phyloP scores from a whole-genome alignment of 2,329 filamentous ascomycete species.

The Blastomyces percursus region DNA sequence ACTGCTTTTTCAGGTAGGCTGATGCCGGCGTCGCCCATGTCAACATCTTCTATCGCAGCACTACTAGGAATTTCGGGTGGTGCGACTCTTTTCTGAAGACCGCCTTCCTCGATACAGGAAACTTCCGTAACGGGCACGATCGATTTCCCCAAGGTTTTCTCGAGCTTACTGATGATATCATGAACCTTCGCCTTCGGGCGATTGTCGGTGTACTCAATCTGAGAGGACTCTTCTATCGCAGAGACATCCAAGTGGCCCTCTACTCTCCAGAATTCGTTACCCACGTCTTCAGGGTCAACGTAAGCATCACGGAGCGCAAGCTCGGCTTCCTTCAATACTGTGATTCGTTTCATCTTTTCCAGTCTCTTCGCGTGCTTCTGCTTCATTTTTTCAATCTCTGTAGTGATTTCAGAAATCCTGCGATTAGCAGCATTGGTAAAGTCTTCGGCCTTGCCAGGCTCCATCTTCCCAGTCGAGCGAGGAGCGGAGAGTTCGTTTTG shows the following conservation, averaged over 20 bases:
- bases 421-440: slow-evolving; percentile 69
- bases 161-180: slow-evolving; percentile 63
- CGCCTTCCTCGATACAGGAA: slow-evolving; percentile 65
- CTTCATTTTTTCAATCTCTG: slow-evolving; percentile 77
- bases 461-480: slow-evolving; percentile 50
- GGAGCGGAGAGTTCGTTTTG: slow-evolving; percentile 22
- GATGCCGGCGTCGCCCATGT: slow-evolving; percentile 22
- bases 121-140: slow-evolving; percentile 55
- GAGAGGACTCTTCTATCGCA: slow-evolving; percentile 27
- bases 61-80: slow-evolving; percentile 12
- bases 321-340: slow-evolving; percentile 62
- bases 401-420: slow-evolving; percentile 60
- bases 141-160: slow-evolving; percentile 56
- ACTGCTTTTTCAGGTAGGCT: neutral
- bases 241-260: slow-evolving; percentile 41
- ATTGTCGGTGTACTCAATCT: slow-evolving; percentile 26
- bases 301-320: slow-evolving; percentile 59
- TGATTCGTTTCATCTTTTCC: slow-evolving; percentile 60
- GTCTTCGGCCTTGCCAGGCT: slow-evolving; percentile 65
- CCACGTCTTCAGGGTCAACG: slow-evolving; percentile 44
- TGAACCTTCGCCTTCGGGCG: slow-evolving; percentile 44
- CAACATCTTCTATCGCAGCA: slow-evolving; percentile 2
- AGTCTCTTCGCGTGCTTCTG: slow-evolving; percentile 65
- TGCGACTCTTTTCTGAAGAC: slow-evolving; percentile 49
- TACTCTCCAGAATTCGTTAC: slow-evolving; percentile 52